Evolutionary conservation across 2,329 filamentous ascomycete genomes (phyloP), one percentile per base, ranked within the genome.

Genomic region (Aspergillus luchuensis): DNA sequence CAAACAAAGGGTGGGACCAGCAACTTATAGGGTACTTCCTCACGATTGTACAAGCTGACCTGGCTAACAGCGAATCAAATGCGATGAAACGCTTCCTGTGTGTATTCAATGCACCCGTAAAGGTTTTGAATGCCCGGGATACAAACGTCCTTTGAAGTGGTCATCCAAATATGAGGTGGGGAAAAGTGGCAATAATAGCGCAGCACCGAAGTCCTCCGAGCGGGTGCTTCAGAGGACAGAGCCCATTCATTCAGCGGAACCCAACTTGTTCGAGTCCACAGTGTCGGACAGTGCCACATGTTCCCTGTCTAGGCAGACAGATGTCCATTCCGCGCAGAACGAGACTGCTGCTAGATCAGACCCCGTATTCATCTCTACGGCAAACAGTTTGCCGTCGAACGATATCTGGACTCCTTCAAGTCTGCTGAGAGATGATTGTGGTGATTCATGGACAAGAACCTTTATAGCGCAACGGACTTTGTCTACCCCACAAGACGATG

Each of bases 111-210:
- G 56, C 17, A 58, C 56, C 6, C 56, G 59, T 10, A 55, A 33
- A 23, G 33, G 13, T 8, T 58, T 43, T 11, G 56, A 58, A 6
- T 61, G 56, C 15, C 59, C 59, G 1, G 59, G 59, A 8, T 61
- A 61, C 36, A 55, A 50, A 33, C 56, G 38, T 1, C 59, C 59
- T 10, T 25, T 61, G 8, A 58, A 56, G 28, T 58, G 59, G 59
- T 61, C 59, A 4, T 58, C 59, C n/a, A 61, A 61, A 28, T 61
- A 61, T 19, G 59, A 61, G 33, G 13, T 61, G 13, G 30, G 21
- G 5, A 15, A 6, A 11, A 23, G 19, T 47, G 43, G 5, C 21
- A 47, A 21, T 47, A 19, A 8, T 43, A 25, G 43, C 8, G 15
- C 17, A n/a, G 39, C n/a, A n/a, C 8, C n/a, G 39, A 43, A 19